Conservation (phyloP, 176 grass and related monocot species). For the Canna indica region DNA sequence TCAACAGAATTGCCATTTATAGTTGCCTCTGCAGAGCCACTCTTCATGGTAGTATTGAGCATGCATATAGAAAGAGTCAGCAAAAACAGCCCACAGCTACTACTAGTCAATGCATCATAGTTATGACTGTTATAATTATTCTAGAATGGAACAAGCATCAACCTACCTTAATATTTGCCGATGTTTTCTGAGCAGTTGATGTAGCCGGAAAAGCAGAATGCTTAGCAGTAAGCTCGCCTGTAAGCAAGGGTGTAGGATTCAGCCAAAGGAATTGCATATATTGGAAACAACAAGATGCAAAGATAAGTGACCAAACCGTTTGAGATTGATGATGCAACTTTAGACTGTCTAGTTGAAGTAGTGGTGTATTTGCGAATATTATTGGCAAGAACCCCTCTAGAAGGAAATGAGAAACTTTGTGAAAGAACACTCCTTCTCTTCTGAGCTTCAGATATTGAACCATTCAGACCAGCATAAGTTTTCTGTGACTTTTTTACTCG, state of each 20-base stretch:
- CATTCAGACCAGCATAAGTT: slow-evolving; percentile 31
- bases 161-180: neutral
- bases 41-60: slow-evolving; percentile 35
- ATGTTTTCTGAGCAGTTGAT: neutral
- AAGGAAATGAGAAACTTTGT: slow-evolving; percentile 58
- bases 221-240: slow-evolving; percentile 23
- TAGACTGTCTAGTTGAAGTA: slow-evolving; percentile 28
- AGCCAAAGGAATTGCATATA: neutral
- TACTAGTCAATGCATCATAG: slow-evolving; percentile 3
- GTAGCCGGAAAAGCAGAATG: slow-evolving; percentile 1
- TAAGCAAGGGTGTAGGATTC: slow-evolving; percentile 2
- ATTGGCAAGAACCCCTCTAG: slow-evolving; percentile 22
- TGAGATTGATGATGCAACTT: slow-evolving; percentile 26
- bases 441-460: neutral
- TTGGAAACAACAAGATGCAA: neutral
- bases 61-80: slow-evolving; percentile 21
- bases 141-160: neutral
- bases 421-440: slow-evolving; percentile 43
- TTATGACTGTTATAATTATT: neutral
- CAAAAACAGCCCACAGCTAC: slow-evolving; percentile 4
- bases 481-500: slow-evolving; percentile 30
- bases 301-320: slow-evolving; percentile 27
- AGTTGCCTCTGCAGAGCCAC: slow-evolving; percentile 41
- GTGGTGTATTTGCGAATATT: slow-evolving; percentile 21
- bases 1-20: slow-evolving; percentile 40